A percentile compares a stretch with the other conserved stretches of the same genome.
These are phyloP conservation scores for Dendrobium huoshanense DNA, from an alignment of 106 monocot genomes.

Conservation along the genomic window DNA sequence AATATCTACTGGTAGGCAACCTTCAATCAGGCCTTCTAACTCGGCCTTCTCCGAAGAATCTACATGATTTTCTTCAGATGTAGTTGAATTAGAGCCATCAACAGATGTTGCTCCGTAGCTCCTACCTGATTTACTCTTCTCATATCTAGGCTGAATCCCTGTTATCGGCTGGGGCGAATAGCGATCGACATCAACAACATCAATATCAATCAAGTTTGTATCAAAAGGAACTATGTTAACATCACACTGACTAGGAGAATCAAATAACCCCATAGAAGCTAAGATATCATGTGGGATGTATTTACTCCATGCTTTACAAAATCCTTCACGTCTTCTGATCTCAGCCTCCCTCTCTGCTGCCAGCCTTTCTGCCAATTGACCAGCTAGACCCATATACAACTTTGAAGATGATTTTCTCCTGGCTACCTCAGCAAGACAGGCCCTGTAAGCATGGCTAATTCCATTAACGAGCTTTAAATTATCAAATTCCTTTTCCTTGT, in stretches of 20 bases:
- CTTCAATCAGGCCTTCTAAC: slow-evolving; percentile 35
- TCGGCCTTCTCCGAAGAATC: slow-evolving; percentile 32
- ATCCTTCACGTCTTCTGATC: slow-evolving; percentile 64
- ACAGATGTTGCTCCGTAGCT: slow-evolving; percentile 12
- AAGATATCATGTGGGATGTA: slow-evolving; percentile 76
- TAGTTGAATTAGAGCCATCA: slow-evolving; percentile 27
- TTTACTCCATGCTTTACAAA: slow-evolving; percentile 57
- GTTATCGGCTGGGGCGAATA: slow-evolving; percentile 50
- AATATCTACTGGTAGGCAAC: slow-evolving; percentile 47
- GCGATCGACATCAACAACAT: slow-evolving; percentile 71
- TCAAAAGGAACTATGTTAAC: slow-evolving; percentile 83
- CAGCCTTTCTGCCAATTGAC: slow-evolving; percentile 73
- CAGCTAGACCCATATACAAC: slow-evolving; percentile 89
- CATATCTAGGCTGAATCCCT: slow-evolving; percentile 32
- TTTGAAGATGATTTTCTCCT: slow-evolving; percentile 75
- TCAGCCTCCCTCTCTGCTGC: slow-evolving; percentile 80
- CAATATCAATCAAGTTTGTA: slow-evolving; percentile 65
- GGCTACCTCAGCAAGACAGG: slow-evolving; percentile 85
- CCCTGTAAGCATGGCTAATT: slow-evolving; percentile 72
- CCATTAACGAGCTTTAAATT: slow-evolving; percentile 62
- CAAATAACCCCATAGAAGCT: slow-evolving; percentile 78
- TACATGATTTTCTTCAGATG: slow-evolving; percentile 31
- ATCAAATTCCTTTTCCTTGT: slow-evolving; percentile 69
- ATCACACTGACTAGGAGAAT: slow-evolving; percentile 82
- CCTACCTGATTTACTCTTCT: slow-evolving; percentile 20